These are phyloP conservation scores for Blastocystis sp. DNA, from an alignment of 352 stramenopile species.

Conservation along the genomic window DNA sequence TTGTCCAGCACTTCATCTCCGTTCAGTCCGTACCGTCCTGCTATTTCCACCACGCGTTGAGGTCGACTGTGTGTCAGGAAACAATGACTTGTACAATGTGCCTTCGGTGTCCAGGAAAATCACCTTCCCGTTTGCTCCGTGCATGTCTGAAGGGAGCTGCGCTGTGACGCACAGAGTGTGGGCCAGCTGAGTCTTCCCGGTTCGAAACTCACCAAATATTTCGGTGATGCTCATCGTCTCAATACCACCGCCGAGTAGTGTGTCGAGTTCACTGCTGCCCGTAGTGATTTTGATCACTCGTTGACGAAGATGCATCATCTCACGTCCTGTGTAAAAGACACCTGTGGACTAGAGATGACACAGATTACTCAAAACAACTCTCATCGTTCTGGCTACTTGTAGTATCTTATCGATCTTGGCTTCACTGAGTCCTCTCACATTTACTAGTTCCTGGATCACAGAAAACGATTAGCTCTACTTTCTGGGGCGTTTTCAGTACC, in stretches of 20 bases:
- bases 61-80: constrained; percentile 24
- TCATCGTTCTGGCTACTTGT: constrained; percentile 56
- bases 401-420: constrained; percentile 75
- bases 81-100: constrained; percentile 70
- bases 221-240: constrained; percentile 83
- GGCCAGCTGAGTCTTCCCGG: constrained; percentile 85
- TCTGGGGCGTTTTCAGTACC: constrained; percentile 65
- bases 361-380: constrained; percentile 56
- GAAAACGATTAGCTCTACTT: not conserved
- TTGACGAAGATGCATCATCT: constrained; percentile 38
- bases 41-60: constrained; percentile 74
- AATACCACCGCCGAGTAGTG: constrained; percentile 75
- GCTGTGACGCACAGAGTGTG: constrained; percentile 76
- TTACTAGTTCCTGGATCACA: constrained; percentile 66
- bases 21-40: constrained; percentile 73
- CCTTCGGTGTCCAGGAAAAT: constrained; percentile 79
- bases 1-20: constrained; percentile 82
- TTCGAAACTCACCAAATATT: constrained; percentile 79
- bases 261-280: constrained; percentile 71
- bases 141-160: constrained; percentile 69
- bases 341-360: constrained; percentile 23
- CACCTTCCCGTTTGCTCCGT: constrained; percentile 59
- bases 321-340: constrained; percentile 29
- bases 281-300: constrained; percentile 60
- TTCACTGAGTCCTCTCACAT: constrained; percentile 79